Evolutionary conservation across 2,329 filamentous ascomycete species (phyloP), one percentile per base, ranked within the genome.

Genomic region (Endocalyx cinctus): DNA sequence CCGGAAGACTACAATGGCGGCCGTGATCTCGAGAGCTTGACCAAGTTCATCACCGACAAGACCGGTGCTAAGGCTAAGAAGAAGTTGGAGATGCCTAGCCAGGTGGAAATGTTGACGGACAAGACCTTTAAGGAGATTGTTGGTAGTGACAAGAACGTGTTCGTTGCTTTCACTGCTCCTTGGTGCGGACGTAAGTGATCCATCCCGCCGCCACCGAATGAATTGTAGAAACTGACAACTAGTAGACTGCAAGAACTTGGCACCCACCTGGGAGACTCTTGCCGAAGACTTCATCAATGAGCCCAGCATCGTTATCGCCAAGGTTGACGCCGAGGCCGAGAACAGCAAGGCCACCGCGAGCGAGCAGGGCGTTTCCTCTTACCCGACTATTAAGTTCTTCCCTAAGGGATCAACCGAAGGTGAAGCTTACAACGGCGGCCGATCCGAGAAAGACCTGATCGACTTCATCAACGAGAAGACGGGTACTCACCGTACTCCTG

Each of bases 351-450:
- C 76, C 27, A 79, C 82, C 31, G 82, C 88, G 32, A 64, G 78
- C 56, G 79, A 82, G 32, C 82, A 92, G 57, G 87, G 81, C 41
- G 78, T 98, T 48, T 75, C 74, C 35, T 87, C 84, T 22, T 98
- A 94, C 74, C 92, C 92, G 31, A 98, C 92, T 43, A 95, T 98
- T 72, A 95, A 95, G 70, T 98, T 83, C 77, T 98, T 96, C 77
- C 77, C 87, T 48, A 84, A 84, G 60, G 89, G 88, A 50, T 85
- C 80, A 56, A 84, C 75, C 44, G 79, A 84, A 55, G 62, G 79
- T 28, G 73, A 82, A 50, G 57, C 70, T 28, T 98, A 96, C 74
- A 66, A 71, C 34, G 82, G 84, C 41, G 85, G 76, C 42, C 89
- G 92, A 47, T 69, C 70, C 31, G 87, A 96, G 70, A 70, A 75